These are phyloP conservation scores for Cyberlindnera lachancei DNA, from an alignment of 805 yeast species.

Conservation along the genomic window DNA sequence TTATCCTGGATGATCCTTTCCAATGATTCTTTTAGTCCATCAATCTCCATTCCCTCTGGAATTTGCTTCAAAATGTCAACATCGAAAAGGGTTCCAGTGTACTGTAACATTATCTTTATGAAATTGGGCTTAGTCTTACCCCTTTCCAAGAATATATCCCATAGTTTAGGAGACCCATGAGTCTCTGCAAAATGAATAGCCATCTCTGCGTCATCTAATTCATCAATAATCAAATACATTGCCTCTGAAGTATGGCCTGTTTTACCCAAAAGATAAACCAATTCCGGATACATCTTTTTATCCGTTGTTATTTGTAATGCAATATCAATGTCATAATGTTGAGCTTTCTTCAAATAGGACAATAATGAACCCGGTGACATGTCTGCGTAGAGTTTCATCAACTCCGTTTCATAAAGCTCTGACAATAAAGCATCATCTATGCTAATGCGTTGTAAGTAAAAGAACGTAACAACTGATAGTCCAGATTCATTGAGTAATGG, in stretches of 20 bases:
- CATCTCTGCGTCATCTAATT: constrained; percentile 66
- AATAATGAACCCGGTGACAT: constrained; percentile 49
- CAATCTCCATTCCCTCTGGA: constrained; percentile 53
- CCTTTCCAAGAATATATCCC: constrained; percentile 68
- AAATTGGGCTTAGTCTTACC: constrained; percentile 71
- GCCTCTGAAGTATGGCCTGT: constrained; percentile 79
- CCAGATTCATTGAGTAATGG: constrained; percentile 32
- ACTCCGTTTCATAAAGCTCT: constrained; percentile 55
- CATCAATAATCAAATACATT: constrained; percentile 64
- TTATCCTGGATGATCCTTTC: constrained; percentile 56
- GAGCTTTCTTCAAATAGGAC: constrained; percentile 51
- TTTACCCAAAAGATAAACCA: constrained; percentile 74
- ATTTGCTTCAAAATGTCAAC: constrained; percentile 63
- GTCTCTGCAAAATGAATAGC: constrained; percentile 69
- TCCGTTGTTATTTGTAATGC: constrained; percentile 64
- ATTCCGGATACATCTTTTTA: constrained; percentile 51
- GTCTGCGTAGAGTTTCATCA: constrained; percentile 57
- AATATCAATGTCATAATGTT: constrained; percentile 55
- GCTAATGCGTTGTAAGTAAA: constrained; percentile 58
- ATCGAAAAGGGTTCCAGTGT: constrained; percentile 56
- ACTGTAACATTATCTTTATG: constrained; percentile 63
- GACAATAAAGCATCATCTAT: constrained; percentile 47
- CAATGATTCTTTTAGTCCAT: constrained; percentile 56
- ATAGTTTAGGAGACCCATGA: constrained; percentile 48
- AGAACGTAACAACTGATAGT: constrained; percentile 46